These are phyloP conservation scores for Beverwykella pulmonaria DNA, from an alignment of 495 filamentous ascomycete genomes.

Conservation along the genomic window DNA sequence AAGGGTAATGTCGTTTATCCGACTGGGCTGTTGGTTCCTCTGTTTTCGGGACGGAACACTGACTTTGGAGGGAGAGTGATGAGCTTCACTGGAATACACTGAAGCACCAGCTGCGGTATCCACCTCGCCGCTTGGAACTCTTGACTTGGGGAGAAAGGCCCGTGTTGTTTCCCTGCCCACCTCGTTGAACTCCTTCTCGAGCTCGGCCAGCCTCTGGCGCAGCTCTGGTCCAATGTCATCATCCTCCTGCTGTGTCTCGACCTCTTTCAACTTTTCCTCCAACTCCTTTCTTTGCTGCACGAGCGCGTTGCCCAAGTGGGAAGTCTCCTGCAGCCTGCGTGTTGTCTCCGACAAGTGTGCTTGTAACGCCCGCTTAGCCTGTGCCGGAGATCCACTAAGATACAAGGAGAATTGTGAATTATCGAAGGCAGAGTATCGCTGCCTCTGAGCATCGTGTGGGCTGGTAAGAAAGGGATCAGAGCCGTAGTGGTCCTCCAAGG, in stretches of 20 bases:
- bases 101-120: constrained; percentile 63
- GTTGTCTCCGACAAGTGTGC: constrained; percentile 91
- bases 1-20: constrained; percentile 92
- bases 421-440: constrained; percentile 80
- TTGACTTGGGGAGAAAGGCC: constrained; percentile 83
- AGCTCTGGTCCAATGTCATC: constrained; percentile 84
- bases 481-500: constrained; percentile 36
- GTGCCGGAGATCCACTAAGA: constrained; percentile 73
- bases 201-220: constrained; percentile 76
- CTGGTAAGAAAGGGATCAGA: constrained; percentile 43
- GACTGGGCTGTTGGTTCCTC: constrained; percentile 83
- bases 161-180: constrained; percentile 87
- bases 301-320: constrained; percentile 80
- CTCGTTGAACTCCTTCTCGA: constrained; percentile 95
- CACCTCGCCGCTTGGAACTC: constrained; percentile 58
- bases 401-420: constrained; percentile 76
- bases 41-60: constrained; percentile 81
- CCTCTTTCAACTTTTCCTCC: constrained; percentile 76
- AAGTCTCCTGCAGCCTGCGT: constrained; percentile 85
- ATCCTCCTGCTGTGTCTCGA: constrained; percentile 73
- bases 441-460: constrained; percentile 52
- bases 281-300: constrained; percentile 82
- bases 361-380: constrained; percentile 84
- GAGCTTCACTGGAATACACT: constrained; percentile 82
- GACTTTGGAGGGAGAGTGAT: constrained; percentile 85